Conservation (phyloP, 2,329 filamentous ascomycete genomes). For the Cercospora sp. region DNA sequence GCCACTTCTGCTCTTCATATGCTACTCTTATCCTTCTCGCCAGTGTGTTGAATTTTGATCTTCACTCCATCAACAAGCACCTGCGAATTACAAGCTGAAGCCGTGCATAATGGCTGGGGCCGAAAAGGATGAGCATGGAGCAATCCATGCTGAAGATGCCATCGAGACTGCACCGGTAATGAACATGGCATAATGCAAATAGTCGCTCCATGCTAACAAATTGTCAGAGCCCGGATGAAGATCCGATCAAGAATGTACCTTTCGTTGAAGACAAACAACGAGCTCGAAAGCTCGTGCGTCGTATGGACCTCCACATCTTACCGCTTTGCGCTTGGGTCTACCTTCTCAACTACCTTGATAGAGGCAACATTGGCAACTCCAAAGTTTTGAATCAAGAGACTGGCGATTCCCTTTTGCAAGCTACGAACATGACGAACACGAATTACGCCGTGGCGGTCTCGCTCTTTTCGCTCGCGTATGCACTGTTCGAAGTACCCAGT, state of each 20-base stretch:
- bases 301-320: constrained; percentile 30
- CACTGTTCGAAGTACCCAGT: constrained; percentile 41
- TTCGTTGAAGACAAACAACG: constrained; percentile 30
- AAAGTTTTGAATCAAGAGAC: constrained; percentile 64
- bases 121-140: constrained; percentile 5
- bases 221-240: constrained; percentile 1
- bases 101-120: background rate
- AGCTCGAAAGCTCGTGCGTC: constrained; percentile 25
- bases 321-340: constrained; percentile 32
- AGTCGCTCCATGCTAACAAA: background rate
- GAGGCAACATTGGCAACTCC: constrained; percentile 48
- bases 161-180: constrained; percentile 15
- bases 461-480: constrained; percentile 38
- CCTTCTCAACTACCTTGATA: constrained; percentile 27
- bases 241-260: background rate
- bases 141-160: constrained; percentile 18
- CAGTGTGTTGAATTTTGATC: background rate
- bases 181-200: background rate
- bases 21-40: background rate
- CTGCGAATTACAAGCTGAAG: background rate
- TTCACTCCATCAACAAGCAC: too few relatives aligned
- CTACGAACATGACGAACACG: constrained; percentile 61
- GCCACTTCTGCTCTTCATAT: background rate
- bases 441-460: constrained; percentile 54
- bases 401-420: constrained; percentile 61